Evolutionary conservation across 2,329 filamentous ascomycete genomes (phyloP), one percentile per base, ranked within the genome.

Genomic region (Escovopsis sp.): DNA sequence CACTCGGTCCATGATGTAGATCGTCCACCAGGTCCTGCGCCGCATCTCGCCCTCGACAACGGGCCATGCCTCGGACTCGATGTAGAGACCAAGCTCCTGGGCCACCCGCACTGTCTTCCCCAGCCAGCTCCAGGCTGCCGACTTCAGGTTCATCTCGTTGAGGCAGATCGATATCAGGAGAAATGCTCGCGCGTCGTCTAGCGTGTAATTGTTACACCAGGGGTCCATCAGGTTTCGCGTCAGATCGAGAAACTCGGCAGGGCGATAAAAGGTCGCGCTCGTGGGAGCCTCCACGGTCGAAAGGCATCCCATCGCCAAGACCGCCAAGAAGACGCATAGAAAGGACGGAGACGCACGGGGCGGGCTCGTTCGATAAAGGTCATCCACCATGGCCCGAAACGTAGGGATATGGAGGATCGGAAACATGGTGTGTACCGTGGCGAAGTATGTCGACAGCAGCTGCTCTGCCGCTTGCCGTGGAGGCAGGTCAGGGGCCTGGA

Each of bases 341-440:
- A 84, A 94, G 26, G 78, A 73, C 13, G 74, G 67, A 1, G 79
- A 64, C 6, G 73, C 64, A 10, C 48, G 48, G 21, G 70, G 62
- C 14, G 80, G 63, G 30, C 69, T 70, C 4, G 74, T 71, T 37
- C 71, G 70, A 55, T 94, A 94, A 6, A 93, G 64, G 8, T 74
- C 68, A 38, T 93, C 83, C 41, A 88, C 80, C 35, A 80, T 72
- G 33, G 71, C 66, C 47, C 79, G 67, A 48, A 96, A 92, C 0
- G 72, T 80, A 2, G 84, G 82, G 81, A 87, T 92, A 54, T 96
- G 84, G 9, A 96, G 50, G 30, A 94, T 76, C 1, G 90, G 90
- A 45, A 87, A 79, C 54, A 83, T 78, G 23, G 76, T 70, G 52
- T 96, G 88, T 17, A 84, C 66, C 6, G 79, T 79, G 27, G 70